phyloP scores from a whole-genome alignment of 345 rosid species.

The Eucalyptus urophylla region DNA sequence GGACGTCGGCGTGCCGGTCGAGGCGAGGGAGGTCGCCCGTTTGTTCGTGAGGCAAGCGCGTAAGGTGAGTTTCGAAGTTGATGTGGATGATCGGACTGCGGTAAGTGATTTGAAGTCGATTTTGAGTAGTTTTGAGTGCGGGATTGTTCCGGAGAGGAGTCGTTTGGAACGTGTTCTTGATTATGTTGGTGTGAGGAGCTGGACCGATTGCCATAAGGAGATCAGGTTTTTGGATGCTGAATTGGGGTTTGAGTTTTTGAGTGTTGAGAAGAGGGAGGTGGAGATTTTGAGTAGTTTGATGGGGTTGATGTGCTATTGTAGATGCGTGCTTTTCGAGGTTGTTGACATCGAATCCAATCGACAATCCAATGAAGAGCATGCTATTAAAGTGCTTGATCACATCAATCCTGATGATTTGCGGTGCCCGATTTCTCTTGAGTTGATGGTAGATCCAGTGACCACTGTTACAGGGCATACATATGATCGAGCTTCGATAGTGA shows the following conservation, averaged over 20 bases:
- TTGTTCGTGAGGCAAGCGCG: constrained; percentile 38
- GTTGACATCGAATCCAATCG: constrained; percentile 10
- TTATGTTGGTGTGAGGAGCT: constrained; percentile 32
- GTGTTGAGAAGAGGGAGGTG: constrained; percentile 12
- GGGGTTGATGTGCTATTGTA: constrained; percentile 46
- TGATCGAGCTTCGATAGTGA: constrained; percentile 52
- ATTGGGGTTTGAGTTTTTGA: constrained; percentile 14
- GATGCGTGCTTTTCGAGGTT: constrained; percentile 41
- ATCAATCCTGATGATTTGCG: constrained; percentile 51
- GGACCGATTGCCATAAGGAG: constrained; percentile 59
- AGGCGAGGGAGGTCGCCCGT: constrained; percentile 38
- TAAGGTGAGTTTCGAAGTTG: constrained; percentile 28
- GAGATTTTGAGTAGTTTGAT: constrained; percentile 32
- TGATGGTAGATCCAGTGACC: constrained; percentile 62
- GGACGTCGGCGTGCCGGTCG: constrained; percentile 23
- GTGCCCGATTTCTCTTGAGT: constrained; percentile 68
- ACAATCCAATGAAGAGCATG: background rate
- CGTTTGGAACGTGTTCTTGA: constrained; percentile 26
- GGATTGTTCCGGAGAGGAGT: constrained; percentile 19
- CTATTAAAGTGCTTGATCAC: background rate
- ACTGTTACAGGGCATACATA: constrained; percentile 61
- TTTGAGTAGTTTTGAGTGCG: constrained; percentile 31
- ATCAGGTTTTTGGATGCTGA: constrained; percentile 41
- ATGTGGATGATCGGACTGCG: constrained; percentile 22
- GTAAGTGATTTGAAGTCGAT: constrained; percentile 18